phyloP scores from a whole-genome alignment of 2,329 filamentous ascomycete species.

The Xylariomycetidae sp. region DNA sequence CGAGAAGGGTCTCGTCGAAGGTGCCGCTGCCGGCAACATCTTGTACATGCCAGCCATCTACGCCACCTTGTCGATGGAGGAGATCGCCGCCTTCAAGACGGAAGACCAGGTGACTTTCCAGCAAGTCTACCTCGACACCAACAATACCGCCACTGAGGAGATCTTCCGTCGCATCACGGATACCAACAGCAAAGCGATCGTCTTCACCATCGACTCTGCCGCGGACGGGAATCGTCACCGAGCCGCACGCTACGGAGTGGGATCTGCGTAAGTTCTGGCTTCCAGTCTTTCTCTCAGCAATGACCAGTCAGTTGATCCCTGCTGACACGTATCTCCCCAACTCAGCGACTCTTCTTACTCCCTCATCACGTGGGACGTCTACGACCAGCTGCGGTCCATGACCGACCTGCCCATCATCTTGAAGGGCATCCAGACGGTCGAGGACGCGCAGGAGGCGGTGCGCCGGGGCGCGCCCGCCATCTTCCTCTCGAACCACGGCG shows the following conservation, averaged over 20 bases:
- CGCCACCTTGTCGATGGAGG: constrained; percentile 20
- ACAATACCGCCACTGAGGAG: constrained; percentile 17
- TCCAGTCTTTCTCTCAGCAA: neutral
- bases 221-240: constrained; percentile 19
- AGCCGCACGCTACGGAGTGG: constrained; percentile 17
- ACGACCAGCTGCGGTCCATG: constrained; percentile 14
- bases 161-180: constrained; percentile 15
- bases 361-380: constrained; percentile 22
- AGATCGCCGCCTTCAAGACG: constrained; percentile 18
- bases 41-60: constrained; percentile 32
- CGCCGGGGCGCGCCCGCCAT: constrained; percentile 24
- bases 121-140: constrained; percentile 22
- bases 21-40: constrained; percentile 33
- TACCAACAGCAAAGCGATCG: constrained; percentile 18
- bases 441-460: constrained; percentile 25
- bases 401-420: constrained; percentile 25
- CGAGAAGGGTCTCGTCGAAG: constrained; percentile 37
- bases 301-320: neutral
- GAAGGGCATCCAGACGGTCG: constrained; percentile 30
- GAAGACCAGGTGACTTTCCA: constrained; percentile 21
- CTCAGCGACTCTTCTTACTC: constrained; percentile 13
- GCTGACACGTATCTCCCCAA: neutral
- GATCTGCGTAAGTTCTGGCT: constrained; percentile 12
- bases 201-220: constrained; percentile 22
- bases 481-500: constrained; percentile 32